Evolutionary conservation across 768 basidiomycete species (phyloP).

Genomic region (Boletus eberwhitei): DNA sequence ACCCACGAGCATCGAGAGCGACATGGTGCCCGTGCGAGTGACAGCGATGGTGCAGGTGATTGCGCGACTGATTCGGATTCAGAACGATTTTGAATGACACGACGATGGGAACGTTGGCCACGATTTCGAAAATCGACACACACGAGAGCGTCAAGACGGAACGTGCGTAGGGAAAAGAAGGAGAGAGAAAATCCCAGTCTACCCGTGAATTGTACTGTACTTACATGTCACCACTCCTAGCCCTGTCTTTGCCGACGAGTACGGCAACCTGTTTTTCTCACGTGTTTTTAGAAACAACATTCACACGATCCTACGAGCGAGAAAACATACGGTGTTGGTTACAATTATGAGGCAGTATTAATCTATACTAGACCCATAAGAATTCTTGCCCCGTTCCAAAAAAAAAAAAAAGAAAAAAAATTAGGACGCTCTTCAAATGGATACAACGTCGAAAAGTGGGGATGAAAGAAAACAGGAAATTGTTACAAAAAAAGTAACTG

Average conservation of each 20-base stretch:
- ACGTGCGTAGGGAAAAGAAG: not conserved
- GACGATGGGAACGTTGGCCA: not conserved
- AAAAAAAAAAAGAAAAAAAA: slow-evolving; percentile 3
- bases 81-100: not conserved
- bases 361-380: slow-evolving; percentile 27
- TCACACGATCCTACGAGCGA: not conserved
- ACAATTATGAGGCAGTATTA: slow-evolving; percentile 28
- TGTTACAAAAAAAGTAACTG: slow-evolving; percentile 2
- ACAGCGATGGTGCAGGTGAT: not conserved
- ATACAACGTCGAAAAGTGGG: slow-evolving; percentile 7
- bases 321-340: slow-evolving; percentile 7
- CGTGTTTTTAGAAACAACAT: slow-evolving; percentile 1
- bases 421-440: slow-evolving; percentile 9
- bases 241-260: not conserved
- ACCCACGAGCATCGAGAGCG: slow-evolving; percentile 73
- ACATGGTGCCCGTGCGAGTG: slow-evolving; percentile 43
- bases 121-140: not conserved
- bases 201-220: not conserved
- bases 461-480: not conserved
- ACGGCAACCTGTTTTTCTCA: slow-evolving; percentile 9
- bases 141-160: not conserved
- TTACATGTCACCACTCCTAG: not conserved
- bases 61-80: not conserved
- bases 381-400: slow-evolving; percentile 20
- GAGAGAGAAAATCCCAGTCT: not conserved